Evolutionary conservation across 2,329 filamentous ascomycete genomes (phyloP).

Genomic region (Pseudocercospora fijiensis): DNA sequence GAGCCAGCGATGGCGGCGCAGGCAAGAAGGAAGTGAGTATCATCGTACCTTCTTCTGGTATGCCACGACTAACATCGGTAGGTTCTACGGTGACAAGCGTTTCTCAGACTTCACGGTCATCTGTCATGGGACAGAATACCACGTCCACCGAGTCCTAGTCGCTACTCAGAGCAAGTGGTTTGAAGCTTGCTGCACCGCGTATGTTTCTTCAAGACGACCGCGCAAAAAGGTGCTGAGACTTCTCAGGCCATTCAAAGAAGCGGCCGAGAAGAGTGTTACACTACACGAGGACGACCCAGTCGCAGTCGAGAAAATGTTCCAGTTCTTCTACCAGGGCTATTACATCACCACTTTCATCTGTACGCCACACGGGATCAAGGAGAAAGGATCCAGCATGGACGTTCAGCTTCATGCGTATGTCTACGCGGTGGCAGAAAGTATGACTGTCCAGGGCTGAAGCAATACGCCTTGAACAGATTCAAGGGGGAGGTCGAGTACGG

Average conservation of each 20-base stretch:
- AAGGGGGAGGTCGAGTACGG: too few relatives aligned
- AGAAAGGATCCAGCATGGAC: neutral
- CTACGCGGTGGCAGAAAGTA: neutral
- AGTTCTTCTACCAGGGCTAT: neutral
- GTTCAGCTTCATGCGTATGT: constrained; percentile 4
- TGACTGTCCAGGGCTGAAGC: neutral
- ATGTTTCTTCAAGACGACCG: neutral
- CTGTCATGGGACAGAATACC: constrained; percentile 6
- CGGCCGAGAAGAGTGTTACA: neutral
- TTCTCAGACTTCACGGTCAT: constrained; percentile 16
- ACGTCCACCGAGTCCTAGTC: constrained; percentile 1
- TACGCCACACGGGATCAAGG: neutral
- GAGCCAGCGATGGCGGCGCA: neutral
- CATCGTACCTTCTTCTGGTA: neutral
- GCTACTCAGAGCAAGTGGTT: neutral
- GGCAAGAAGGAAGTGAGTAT: neutral
- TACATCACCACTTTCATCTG: neutral
- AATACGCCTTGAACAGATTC: neutral
- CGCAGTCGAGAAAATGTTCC: neutral
- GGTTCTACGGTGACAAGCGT: neutral
- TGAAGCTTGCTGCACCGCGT: neutral
- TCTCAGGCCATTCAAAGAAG: neutral
- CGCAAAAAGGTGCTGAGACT: neutral
- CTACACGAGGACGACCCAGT: neutral
- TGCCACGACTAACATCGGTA: neutral